These are phyloP conservation scores for Pittosporum tobira DNA, from an alignment of 129 eudicot genomes.

Conservation along the genomic window DNA sequence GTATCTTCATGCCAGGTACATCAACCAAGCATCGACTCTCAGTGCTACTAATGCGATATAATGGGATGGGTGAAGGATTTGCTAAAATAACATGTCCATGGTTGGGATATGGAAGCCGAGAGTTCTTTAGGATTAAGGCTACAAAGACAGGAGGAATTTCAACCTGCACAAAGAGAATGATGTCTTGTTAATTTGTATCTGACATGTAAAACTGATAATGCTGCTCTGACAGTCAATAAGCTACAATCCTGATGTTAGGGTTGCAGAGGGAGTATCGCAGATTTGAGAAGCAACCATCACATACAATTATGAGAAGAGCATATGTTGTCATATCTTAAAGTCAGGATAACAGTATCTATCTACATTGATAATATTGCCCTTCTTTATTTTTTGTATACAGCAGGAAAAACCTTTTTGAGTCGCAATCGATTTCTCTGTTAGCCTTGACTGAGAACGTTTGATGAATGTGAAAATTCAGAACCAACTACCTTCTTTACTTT, in stretches of 20 bases:
- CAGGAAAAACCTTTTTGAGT: neutral
- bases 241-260: slow-evolving; percentile 8
- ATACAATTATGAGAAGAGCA: no score
- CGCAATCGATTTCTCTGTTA: neutral
- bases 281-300: no score
- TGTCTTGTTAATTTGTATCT: neutral
- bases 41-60: no score
- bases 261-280: no score
- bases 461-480: no score
- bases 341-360: no score
- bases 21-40: slow-evolving; percentile 20
- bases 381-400: neutral
- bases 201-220: neutral
- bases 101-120: slow-evolving; percentile 11
- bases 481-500: no score
- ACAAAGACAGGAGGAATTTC: slow-evolving; percentile 19
- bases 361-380: no score
- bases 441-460: neutral
- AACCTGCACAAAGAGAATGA: slow-evolving; percentile 5
- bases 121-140: slow-evolving; percentile 15
- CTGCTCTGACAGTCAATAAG: neutral
- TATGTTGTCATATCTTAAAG: no score
- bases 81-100: no score
- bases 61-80: no score
- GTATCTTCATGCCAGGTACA: slow-evolving; percentile 25